Evolutionary conservation across 495 filamentous ascomycete species (phyloP).

Genomic region (Tuber magnatum): DNA sequence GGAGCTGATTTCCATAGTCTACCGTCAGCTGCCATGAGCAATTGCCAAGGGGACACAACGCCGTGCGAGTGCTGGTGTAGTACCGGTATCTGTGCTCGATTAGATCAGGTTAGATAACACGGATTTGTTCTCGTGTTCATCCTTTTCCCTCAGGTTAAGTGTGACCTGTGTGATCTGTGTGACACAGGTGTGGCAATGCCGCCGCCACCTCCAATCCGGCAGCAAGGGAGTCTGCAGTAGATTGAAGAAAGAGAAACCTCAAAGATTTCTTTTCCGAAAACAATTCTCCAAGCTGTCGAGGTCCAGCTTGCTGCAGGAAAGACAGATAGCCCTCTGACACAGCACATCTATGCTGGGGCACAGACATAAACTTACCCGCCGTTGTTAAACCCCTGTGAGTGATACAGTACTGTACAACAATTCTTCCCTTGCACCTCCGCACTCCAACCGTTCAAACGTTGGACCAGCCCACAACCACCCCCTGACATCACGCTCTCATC

Average conservation of each 20-base stretch:
- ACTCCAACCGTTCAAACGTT: neutral
- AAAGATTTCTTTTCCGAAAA: neutral
- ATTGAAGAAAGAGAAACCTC: neutral
- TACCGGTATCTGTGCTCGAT: neutral
- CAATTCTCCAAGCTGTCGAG: neutral
- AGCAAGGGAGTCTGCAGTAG: neutral
- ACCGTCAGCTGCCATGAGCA: neutral
- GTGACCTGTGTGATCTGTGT: neutral
- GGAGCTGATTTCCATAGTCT: neutral
- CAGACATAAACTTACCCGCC: neutral
- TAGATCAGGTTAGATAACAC: neutral
- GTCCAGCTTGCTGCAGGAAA: neutral
- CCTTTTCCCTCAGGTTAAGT: neutral
- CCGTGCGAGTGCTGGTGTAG: no score
- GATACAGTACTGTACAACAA: neutral
- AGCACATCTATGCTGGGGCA: neutral
- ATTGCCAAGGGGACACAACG: neutral
- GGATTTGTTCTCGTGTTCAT: neutral
- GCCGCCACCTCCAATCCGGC: neutral
- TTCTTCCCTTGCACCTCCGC: slow-evolving; percentile 1
- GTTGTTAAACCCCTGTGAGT: neutral
- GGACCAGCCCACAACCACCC: neutral
- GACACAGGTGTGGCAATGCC: neutral
- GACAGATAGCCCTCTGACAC: neutral
- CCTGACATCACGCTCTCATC: slow-evolving; percentile 2